phyloP scores from a whole-genome alignment of 1,284 basidiomycete species.

The Hemileia vastatrix region DNA sequence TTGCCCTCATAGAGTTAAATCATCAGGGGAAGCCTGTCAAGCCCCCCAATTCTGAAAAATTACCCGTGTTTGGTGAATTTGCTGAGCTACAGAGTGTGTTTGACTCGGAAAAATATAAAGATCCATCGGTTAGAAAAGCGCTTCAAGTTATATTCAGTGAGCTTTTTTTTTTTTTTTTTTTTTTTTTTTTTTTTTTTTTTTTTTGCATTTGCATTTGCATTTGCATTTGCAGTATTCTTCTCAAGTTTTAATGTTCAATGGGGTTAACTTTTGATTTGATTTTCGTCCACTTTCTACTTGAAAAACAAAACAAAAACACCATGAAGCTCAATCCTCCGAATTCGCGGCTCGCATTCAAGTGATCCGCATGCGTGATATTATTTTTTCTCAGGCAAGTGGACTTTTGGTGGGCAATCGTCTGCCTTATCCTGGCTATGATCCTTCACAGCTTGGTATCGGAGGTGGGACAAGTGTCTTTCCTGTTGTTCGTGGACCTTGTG shows the following conservation, averaged over 20 bases:
- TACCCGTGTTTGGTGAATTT: constrained; percentile 16
- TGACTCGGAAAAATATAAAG: constrained; percentile 8
- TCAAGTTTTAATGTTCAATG: too few species aligned
- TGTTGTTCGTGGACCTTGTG: constrained; percentile 16
- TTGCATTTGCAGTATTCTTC: too few species aligned
- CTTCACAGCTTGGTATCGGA: constrained; percentile 27
- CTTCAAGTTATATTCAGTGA: constrained; percentile 15
- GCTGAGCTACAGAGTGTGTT: constrained; percentile 17
- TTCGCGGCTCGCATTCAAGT: constrained; percentile 30
- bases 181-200: too few species aligned
- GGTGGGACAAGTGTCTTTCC: constrained; percentile 28
- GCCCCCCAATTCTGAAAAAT: neutral
- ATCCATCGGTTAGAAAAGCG: constrained; percentile 13
- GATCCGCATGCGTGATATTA: constrained; percentile 31
- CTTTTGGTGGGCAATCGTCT: constrained; percentile 25
- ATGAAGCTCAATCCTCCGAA: constrained; percentile 29
- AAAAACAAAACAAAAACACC: too few species aligned
- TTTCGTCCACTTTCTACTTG: too few species aligned
- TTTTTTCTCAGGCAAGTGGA: constrained; percentile 26
- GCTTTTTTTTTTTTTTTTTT: neutral
- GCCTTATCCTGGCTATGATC: constrained; percentile 28
- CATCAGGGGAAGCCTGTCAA: constrained; percentile 18
- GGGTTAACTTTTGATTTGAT: too few species aligned
- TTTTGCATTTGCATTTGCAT: too few species aligned
- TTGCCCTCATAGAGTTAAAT: constrained; percentile 31